A percentile compares a stretch with the other conserved stretches of the same genome.
phyloP scores from a whole-genome alignment of 106 monocot genomes.

The Phalaenopsis aphrodite region DNA sequence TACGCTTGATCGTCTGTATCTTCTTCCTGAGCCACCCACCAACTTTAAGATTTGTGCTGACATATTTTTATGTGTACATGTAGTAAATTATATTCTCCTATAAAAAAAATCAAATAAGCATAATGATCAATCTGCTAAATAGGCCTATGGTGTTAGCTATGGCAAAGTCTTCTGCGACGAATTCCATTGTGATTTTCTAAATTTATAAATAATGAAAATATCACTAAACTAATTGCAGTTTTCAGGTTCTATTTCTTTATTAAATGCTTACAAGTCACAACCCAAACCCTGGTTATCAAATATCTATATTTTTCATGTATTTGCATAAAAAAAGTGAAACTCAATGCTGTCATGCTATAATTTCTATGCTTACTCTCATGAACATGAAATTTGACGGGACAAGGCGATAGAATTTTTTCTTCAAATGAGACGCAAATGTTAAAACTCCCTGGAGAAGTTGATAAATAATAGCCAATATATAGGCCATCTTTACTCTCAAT shows the following conservation, averaged over 20 bases:
- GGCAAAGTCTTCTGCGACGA: background rate
- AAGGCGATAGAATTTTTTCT: slow-evolving; percentile 51
- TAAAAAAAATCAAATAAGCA: background rate
- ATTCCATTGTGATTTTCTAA: background rate
- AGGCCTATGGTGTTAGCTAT: background rate
- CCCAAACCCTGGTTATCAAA: background rate
- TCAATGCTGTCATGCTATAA: background rate
- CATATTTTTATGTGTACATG: too few species aligned
- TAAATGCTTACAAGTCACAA: background rate
- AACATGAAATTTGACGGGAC: slow-evolving; percentile 61
- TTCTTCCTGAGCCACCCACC: too few species aligned
- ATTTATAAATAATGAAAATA: background rate
- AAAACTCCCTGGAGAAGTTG: slow-evolving; percentile 47
- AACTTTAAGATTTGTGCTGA: too few species aligned
- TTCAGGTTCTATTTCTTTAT: background rate
- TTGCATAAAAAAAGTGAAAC: background rate
- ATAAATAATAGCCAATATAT: slow-evolving; percentile 54
- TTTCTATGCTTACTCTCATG: slow-evolving; percentile 43
- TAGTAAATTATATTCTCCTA: background rate
- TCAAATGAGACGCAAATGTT: slow-evolving; percentile 62
- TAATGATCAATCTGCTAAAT: background rate
- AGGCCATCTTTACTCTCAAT: slow-evolving; percentile 40
- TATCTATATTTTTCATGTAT: background rate
- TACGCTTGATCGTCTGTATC: too few species aligned
- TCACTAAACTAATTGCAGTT: background rate